These are phyloP conservation scores for Neopestalotiopsis clavispora DNA, from an alignment of 2,329 filamentous ascomycete genomes.

Conservation along the genomic window DNA sequence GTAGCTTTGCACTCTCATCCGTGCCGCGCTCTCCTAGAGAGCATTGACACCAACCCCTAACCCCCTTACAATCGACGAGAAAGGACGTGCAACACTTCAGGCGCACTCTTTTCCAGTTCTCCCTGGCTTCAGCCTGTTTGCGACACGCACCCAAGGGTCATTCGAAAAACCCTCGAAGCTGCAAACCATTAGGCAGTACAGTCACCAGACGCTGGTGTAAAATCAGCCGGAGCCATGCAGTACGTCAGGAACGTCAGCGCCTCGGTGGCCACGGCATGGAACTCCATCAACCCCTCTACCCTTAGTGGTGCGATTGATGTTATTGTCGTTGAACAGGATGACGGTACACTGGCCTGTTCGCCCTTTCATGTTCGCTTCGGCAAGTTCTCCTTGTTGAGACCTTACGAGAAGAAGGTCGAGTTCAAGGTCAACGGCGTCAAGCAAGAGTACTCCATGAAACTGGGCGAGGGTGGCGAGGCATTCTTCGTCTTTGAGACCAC, in stretches of 20 bases:
- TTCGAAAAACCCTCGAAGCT: neutral
- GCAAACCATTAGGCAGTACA: neutral
- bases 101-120: conserved; percentile 1
- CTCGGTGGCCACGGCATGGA: conserved; percentile 98
- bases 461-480: conserved; percentile 95
- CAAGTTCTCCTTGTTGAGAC: conserved; percentile 94
- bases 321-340: conserved; percentile 95
- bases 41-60: conserved; percentile 3
- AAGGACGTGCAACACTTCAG: neutral
- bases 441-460: conserved; percentile 96
- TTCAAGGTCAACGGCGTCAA: conserved; percentile 93
- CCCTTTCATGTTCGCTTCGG: conserved; percentile 99
- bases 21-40: neutral
- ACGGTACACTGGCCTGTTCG: conserved; percentile 87
- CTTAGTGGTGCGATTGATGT: conserved; percentile 98
- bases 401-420: conserved; percentile 98
- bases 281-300: conserved; percentile 97
- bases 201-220: neutral
- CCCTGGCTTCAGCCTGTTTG: neutral
- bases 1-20: conserved; percentile 1
- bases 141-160: neutral
- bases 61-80: neutral
- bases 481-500: conserved; percentile 99
- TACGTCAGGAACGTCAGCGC: conserved; percentile 96
- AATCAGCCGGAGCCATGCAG: conserved; percentile 69